Evolutionary conservation across 1,139 yeast genomes (phyloP).

Genomic region (Yamadazyma sp.): DNA sequence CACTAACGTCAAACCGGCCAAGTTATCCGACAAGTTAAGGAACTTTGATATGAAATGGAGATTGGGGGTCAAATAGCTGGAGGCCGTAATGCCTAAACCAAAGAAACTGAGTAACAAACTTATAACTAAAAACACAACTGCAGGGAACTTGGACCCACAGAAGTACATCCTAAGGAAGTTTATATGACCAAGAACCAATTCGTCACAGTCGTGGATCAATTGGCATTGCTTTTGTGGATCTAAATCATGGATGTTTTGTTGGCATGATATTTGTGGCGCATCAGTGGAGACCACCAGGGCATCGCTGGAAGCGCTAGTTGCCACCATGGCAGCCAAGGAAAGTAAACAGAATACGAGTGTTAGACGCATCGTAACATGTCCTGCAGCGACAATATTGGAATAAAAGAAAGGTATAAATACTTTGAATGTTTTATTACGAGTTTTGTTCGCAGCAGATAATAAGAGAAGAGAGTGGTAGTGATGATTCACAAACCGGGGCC

Average conservation of each 20-base stretch:
- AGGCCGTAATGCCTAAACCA: constrained; percentile 70
- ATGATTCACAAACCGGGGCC: no score
- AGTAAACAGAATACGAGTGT: background rate
- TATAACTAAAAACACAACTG: constrained; percentile 14
- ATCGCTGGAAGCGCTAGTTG: background rate
- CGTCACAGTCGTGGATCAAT: constrained; percentile 40
- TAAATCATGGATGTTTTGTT: background rate
- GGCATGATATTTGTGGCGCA: background rate
- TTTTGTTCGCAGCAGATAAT: background rate
- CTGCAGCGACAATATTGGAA: no score
- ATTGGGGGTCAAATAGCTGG: constrained; percentile 76
- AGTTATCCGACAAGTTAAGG: constrained; percentile 67
- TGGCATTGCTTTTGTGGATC: constrained; percentile 36
- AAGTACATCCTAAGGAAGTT: constrained; percentile 35
- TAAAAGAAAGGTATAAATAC: no score
- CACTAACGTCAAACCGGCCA: constrained; percentile 83
- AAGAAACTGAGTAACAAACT: constrained; percentile 49
- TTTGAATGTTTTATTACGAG: background rate
- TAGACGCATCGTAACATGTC: no score
- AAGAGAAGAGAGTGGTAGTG: background rate
- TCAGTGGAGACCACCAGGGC: background rate
- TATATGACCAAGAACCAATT: constrained; percentile 33
- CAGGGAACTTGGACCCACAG: constrained; percentile 17
- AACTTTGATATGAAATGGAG: constrained; percentile 58
- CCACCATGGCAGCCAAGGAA: background rate